Evolutionary conservation across 495 filamentous ascomycete species (phyloP).

Genomic region (Penicillium bialowiezense): DNA sequence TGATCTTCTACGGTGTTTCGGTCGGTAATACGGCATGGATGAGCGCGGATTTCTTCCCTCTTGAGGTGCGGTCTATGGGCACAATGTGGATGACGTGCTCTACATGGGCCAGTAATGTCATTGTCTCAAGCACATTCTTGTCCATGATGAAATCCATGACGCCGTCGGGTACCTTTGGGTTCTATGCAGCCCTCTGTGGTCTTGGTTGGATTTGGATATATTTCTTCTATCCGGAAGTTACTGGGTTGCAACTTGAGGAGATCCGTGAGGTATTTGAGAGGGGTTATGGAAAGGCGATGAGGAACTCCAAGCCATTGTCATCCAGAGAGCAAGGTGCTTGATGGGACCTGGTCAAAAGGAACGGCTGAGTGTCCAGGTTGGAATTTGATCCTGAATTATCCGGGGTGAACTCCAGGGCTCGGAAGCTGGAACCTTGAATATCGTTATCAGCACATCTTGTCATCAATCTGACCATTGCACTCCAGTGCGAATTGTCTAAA

Average conservation of each 20-base stretch:
- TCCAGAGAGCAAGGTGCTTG: no score
- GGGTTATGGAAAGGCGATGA: constrained; percentile 26
- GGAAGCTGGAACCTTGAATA: no score
- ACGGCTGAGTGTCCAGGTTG: no score
- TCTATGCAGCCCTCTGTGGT: constrained; percentile 44
- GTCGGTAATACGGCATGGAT: constrained; percentile 49
- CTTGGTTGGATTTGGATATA: constrained; percentile 40
- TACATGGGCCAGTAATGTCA: constrained; percentile 47
- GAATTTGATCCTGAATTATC: no score
- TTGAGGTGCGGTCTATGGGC: constrained; percentile 46
- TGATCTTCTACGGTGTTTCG: constrained; percentile 37
- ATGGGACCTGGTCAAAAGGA: no score
- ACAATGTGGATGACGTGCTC: constrained; percentile 43
- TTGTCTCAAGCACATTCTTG: constrained; percentile 47
- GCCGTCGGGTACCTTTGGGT: constrained; percentile 45
- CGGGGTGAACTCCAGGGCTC: no score
- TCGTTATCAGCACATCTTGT: no score
- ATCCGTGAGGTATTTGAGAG: constrained; percentile 26
- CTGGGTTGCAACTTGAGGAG: constrained; percentile 27
- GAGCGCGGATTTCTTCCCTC: constrained; percentile 43
- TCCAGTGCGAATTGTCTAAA: no score
- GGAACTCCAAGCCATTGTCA: no score
- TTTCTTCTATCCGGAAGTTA: constrained; percentile 45
- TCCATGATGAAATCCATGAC: constrained; percentile 43
- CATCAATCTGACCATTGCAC: no score